Evolutionary conservation across 129 eudicot species (phyloP).

Genomic region (Oenanthe sinensis): DNA sequence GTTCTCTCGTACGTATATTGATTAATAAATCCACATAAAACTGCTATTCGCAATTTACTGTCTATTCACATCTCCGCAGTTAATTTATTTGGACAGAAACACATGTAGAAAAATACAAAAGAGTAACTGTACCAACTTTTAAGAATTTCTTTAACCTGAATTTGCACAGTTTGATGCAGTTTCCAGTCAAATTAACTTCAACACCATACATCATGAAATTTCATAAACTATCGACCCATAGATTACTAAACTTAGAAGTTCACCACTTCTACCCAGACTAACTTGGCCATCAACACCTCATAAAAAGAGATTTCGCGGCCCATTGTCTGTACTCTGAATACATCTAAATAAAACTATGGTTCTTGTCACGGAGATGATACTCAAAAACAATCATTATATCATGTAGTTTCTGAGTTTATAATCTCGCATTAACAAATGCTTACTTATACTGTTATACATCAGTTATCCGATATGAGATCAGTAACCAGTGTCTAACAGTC

Average conservation of each 20-base stretch:
- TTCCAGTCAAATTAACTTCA: not conserved
- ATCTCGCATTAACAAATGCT: not conserved
- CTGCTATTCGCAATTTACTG: no score
- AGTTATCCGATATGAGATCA: not conserved
- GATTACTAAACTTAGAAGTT: not conserved
- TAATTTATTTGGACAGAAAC: not conserved
- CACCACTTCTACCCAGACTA: not conserved
- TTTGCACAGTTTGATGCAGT: not conserved
- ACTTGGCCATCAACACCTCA: not conserved
- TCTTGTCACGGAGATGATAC: not conserved
- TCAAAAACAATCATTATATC: not conserved
- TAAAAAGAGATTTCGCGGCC: not conserved
- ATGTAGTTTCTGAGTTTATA: not conserved
- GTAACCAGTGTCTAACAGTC: not conserved
- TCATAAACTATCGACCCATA: not conserved
- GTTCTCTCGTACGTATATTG: not conserved
- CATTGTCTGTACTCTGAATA: not conserved
- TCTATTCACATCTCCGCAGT: not conserved
- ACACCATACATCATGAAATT: not conserved
- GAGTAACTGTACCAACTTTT: not conserved
- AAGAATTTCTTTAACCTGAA: not conserved
- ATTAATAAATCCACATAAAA: not conserved
- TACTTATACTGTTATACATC: not conserved
- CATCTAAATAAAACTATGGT: not conserved
- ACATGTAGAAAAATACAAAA: no score